Evolutionary conservation across 2,329 filamentous ascomycete genomes (phyloP).

Genomic region (Fusarium algeriense): DNA sequence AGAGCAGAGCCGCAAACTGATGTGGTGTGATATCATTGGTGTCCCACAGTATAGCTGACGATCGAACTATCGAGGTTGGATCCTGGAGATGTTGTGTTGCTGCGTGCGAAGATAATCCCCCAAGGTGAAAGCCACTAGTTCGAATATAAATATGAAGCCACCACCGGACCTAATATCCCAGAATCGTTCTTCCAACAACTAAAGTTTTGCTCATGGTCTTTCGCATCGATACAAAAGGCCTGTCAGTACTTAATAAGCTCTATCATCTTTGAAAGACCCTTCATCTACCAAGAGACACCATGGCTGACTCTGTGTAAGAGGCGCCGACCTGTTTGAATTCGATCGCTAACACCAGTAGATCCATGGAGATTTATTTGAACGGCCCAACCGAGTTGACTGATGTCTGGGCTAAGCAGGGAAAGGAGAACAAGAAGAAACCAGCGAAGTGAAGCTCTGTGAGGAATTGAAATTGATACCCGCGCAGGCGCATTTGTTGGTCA

Average conservation of each 20-base stretch:
- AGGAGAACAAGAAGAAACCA: not conserved
- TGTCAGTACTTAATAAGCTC: not conserved
- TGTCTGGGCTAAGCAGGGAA: constrained; percentile 25
- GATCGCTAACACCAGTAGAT: constrained; percentile 17
- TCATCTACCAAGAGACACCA: constrained; percentile 6
- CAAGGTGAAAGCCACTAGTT: constrained; percentile 5
- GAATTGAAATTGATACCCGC: constrained; percentile 33
- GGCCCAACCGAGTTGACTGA: constrained; percentile 23
- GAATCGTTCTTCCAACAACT: not conserved
- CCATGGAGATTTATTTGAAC: constrained; percentile 15
- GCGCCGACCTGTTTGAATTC: not conserved
- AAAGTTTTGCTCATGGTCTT: not conserved
- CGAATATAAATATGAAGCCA: constrained; percentile 32
- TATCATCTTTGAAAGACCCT: not conserved
- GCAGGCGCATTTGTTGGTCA: constrained; percentile 27
- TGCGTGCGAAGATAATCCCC: constrained; percentile 12
- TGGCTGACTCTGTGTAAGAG: constrained; percentile 24
- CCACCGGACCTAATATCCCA: not conserved
- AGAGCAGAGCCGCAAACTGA: constrained; percentile 44
- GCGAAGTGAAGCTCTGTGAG: not conserved
- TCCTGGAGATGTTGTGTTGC: constrained; percentile 21
- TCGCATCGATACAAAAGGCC: not conserved
- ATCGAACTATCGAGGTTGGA: constrained; percentile 31
- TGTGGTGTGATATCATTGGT: constrained; percentile 49
- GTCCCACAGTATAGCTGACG: constrained; percentile 17